A percentile compares a stretch with the other conserved stretches of the same genome.
Conservation (phyloP, 2,329 filamentous ascomycete species). For the Emergomyces orientalis region DNA sequence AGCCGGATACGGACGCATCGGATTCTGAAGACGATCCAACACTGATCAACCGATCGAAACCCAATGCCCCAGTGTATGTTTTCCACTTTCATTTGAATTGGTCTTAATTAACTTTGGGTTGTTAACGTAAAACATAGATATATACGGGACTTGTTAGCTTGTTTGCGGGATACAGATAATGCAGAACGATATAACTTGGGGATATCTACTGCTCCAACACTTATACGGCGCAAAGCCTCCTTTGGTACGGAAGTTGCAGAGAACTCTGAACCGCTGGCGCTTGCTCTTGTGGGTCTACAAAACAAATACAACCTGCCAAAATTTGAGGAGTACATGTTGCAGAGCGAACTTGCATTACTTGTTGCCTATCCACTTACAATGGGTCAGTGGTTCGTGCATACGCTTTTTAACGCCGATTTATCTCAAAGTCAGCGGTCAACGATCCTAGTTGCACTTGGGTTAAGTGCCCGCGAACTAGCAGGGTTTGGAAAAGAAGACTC, state of each 20-base stretch:
- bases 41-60: constrained; percentile 71
- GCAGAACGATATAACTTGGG: constrained; percentile 78
- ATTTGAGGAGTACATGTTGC: constrained; percentile 65
- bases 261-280: constrained; percentile 71
- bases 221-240: constrained; percentile 80
- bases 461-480: constrained; percentile 75
- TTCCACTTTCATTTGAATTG: constrained; percentile 6
- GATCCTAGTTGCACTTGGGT: constrained; percentile 69
- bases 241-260: constrained; percentile 83
- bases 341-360: constrained; percentile 73
- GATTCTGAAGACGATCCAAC: constrained; percentile 93
- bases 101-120: not conserved
- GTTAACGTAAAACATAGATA: constrained; percentile 44
- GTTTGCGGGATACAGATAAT: constrained; percentile 69
- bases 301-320: constrained; percentile 74
- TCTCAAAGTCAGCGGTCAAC: constrained; percentile 75
- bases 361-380: constrained; percentile 66
- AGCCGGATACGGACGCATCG: constrained; percentile 77
- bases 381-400: constrained; percentile 72
- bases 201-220: constrained; percentile 61
- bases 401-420: constrained; percentile 87
- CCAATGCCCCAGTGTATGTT: constrained; percentile 63
- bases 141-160: constrained; percentile 71
- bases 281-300: constrained; percentile 66
- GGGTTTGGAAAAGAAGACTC: constrained; percentile 56